These are phyloP conservation scores for Termitomyces sp. DNA, from an alignment of 768 basidiomycete species.

Conservation along the genomic window DNA sequence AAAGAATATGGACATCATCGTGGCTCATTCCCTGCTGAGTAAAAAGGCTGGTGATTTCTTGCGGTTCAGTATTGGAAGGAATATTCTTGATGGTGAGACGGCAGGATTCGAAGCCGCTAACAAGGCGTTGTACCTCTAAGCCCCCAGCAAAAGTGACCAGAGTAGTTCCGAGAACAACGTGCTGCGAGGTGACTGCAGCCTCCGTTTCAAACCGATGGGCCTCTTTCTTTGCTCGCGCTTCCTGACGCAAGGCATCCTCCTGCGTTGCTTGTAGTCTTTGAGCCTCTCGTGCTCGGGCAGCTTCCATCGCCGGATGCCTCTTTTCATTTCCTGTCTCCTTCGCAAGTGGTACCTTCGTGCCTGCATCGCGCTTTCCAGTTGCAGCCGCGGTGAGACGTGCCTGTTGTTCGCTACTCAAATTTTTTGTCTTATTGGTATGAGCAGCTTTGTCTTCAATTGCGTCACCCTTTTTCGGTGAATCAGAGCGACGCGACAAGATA, in stretches of 20 bases:
- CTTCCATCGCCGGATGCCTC: not conserved
- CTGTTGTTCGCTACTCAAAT: not conserved
- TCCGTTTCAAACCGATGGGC: conserved; percentile 26
- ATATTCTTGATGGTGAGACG: conserved; percentile 43
- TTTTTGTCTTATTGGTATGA: not conserved
- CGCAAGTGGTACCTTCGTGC: not conserved
- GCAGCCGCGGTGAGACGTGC: no score
- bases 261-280: not conserved
- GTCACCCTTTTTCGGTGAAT: not conserved
- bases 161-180: conserved; percentile 42
- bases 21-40: conserved; percentile 37
- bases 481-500: not conserved
- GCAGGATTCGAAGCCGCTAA: conserved; percentile 52
- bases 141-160: conserved; percentile 51
- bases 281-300: conserved; percentile 19
- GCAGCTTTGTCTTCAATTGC: not conserved
- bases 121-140: conserved; percentile 37
- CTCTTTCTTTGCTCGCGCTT: conserved; percentile 4
- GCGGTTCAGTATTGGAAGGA: conserved; percentile 32
- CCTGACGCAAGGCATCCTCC: conserved; percentile 4
- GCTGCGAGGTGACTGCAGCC: conserved; percentile 37
- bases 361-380: not conserved
- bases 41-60: conserved; percentile 42
- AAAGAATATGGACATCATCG: conserved; percentile 29
- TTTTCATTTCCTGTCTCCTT: not conserved